A percentile compares a stretch with the other conserved stretches of the same genome.
phyloP scores from a whole-genome alignment of 148 eudicot species.

The Rhododendron molle region DNA sequence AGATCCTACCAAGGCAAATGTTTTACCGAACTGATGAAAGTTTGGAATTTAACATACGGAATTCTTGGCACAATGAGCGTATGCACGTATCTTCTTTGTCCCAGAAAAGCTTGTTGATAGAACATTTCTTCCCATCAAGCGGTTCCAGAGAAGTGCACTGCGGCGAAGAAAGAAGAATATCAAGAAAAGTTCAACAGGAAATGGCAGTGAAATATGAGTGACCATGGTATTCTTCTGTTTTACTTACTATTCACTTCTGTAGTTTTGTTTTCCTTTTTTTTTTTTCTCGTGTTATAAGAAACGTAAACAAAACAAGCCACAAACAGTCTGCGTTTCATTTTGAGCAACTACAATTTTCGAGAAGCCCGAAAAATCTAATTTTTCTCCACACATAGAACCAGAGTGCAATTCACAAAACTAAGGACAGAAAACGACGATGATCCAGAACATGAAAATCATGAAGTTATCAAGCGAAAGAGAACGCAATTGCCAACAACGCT shows the following conservation, averaged over 20 bases:
- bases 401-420: not conserved
- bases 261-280: not conserved
- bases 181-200: no score
- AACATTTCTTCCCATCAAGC: conserved; percentile 73
- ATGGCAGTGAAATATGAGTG: not conserved
- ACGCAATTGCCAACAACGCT: not conserved
- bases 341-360: not conserved
- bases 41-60: conserved; percentile 44
- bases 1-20: not conserved
- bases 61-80: conserved; percentile 81
- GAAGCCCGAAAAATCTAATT: not conserved
- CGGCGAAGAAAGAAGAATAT: conserved; percentile 11
- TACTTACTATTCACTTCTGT: not conserved
- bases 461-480: not conserved
- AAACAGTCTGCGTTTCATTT: not conserved
- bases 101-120: conserved; percentile 64
- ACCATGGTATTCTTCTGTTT: not conserved
- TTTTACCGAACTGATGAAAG: not conserved
- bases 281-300: not conserved
- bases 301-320: not conserved
- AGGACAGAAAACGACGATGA: not conserved
- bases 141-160: conserved; percentile 96
- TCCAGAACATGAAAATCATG: not conserved
- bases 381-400: not conserved
- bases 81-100: conserved; percentile 54